Conservation (phyloP, 257 asterid genomes). For the Gynochthodes officinalis region DNA sequence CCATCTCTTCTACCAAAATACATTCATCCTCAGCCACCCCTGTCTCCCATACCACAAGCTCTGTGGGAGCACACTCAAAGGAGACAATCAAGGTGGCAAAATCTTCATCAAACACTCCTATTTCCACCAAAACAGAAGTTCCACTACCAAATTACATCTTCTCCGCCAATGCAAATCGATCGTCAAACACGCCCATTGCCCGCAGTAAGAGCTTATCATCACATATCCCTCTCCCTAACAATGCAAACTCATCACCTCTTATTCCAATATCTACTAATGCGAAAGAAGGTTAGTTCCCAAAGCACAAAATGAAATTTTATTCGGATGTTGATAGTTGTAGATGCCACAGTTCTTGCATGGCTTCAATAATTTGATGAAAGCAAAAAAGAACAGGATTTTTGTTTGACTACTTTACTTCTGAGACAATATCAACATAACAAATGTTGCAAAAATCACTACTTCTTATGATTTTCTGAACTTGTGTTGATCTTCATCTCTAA, state of each 20-base stretch:
- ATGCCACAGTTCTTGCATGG: no score
- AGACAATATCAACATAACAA: background rate
- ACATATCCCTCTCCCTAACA: conserved; percentile 19
- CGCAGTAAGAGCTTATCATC: conserved; percentile 23
- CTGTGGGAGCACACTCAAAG: conserved; percentile 9
- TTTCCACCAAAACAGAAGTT: conserved; percentile 2
- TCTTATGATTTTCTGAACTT: background rate
- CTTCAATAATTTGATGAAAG: conserved; percentile 10
- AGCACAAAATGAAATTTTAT: background rate
- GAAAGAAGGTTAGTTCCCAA: conserved; percentile 46
- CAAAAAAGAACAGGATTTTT: background rate
- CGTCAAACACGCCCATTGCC: background rate
- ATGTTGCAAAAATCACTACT: background rate
- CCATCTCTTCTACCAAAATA: background rate
- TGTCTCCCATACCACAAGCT: background rate
- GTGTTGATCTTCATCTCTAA: background rate
- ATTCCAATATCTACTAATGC: conserved; percentile 45
- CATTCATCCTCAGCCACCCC: background rate
- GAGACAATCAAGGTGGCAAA: background rate
- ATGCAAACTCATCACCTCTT: conserved; percentile 38
- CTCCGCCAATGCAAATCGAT: conserved; percentile 8
- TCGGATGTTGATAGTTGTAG: background rate
- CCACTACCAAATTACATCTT: conserved; percentile 8
- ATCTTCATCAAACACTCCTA: background rate
- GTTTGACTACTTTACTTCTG: background rate